These are phyloP conservation scores for Ogataea siamensis DNA, from an alignment of 805 yeast species.

Conservation along the genomic window DNA sequence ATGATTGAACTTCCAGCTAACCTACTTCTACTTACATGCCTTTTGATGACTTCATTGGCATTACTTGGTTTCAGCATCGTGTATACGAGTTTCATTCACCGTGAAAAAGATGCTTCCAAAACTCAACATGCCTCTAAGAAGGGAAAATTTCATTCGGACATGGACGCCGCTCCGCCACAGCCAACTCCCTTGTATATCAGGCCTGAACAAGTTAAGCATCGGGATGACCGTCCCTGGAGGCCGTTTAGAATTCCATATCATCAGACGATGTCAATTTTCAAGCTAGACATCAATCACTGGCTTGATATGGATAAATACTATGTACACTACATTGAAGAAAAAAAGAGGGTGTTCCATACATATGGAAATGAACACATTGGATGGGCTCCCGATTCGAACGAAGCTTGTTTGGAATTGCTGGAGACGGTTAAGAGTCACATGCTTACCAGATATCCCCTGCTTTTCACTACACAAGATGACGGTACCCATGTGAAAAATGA, in stretches of 20 bases:
- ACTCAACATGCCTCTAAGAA: slow-evolving; percentile 8
- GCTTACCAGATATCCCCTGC: slow-evolving; percentile 58
- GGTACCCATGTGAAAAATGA: slow-evolving; percentile 58
- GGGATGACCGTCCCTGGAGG: slow-evolving; percentile 79
- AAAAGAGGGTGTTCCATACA: slow-evolving; percentile 52
- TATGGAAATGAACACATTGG: slow-evolving; percentile 63
- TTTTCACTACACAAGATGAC: slow-evolving; percentile 49
- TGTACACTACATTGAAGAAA: slow-evolving; percentile 62
- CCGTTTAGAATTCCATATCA: slow-evolving; percentile 81
- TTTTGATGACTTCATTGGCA: no score
- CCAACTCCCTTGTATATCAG: slow-evolving; percentile 63
- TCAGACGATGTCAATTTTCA: slow-evolving; percentile 74
- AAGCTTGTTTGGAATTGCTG: slow-evolving; percentile 62
- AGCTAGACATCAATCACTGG: slow-evolving; percentile 74
- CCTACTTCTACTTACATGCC: no score
- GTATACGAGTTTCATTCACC: no score
- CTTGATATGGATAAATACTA: slow-evolving; percentile 77
- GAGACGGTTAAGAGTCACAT: slow-evolving; percentile 59
- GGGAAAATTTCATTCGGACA: slow-evolving; percentile 24
- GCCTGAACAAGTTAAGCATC: slow-evolving; percentile 61
- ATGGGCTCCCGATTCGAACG: slow-evolving; percentile 64
- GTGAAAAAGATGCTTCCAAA: slow-evolving; percentile 5
- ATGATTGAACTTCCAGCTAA: no score
- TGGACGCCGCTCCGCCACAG: slow-evolving; percentile 36
- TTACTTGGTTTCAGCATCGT: no score